Percentiles rank a stretch among this genome's conserved stretches.
phyloP scores from a whole-genome alignment of 495 filamentous ascomycete species.

The Neurospora sp. region DNA sequence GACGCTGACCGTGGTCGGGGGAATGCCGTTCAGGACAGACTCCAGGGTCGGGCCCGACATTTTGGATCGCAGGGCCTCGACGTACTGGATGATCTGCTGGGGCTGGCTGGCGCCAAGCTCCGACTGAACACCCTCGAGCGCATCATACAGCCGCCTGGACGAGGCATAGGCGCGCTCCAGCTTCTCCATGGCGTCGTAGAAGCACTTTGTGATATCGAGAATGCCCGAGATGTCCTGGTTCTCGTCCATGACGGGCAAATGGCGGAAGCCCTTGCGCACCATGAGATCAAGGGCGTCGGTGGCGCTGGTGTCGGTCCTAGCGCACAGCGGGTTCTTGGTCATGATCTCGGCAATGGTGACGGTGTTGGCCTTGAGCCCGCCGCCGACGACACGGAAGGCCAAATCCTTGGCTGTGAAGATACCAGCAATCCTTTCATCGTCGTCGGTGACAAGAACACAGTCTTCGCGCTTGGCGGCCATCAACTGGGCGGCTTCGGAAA shows the following conservation, averaged over 20 bases:
- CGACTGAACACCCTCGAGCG: slow-evolving; percentile 96
- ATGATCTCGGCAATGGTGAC: slow-evolving; percentile 97
- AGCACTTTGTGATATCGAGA: slow-evolving; percentile 98
- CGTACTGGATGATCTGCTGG: slow-evolving; percentile 97
- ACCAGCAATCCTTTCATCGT: slow-evolving; percentile 93
- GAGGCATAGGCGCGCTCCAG: slow-evolving; percentile 93
- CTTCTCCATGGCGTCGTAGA: slow-evolving; percentile 99
- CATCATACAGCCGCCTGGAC: slow-evolving; percentile 92
- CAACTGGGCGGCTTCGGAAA: slow-evolving; percentile 92
- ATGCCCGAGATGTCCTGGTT: slow-evolving; percentile 98
- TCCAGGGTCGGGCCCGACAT: slow-evolving; percentile 98
- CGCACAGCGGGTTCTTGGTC: slow-evolving; percentile 98
- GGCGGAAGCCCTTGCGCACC: slow-evolving; percentile 95
- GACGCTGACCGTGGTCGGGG: slow-evolving; percentile 89
- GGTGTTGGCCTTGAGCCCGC: slow-evolving; percentile 79
- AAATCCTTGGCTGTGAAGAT: slow-evolving; percentile 99
- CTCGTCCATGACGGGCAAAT: slow-evolving; percentile 98
- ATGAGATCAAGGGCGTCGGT: slow-evolving; percentile 96
- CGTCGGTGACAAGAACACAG: slow-evolving; percentile 97
- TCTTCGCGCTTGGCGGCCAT: slow-evolving; percentile 99
- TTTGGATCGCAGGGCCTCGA: slow-evolving; percentile 86
- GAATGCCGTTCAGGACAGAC: slow-evolving; percentile 82
- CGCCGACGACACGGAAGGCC: slow-evolving; percentile 90
- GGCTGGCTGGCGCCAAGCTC: slow-evolving; percentile 93
- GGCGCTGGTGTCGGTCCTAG: slow-evolving; percentile 92